Base-by-base conservation (phyloP, 768 basidiomycete genomes). In the Trametes villosa region DNA sequence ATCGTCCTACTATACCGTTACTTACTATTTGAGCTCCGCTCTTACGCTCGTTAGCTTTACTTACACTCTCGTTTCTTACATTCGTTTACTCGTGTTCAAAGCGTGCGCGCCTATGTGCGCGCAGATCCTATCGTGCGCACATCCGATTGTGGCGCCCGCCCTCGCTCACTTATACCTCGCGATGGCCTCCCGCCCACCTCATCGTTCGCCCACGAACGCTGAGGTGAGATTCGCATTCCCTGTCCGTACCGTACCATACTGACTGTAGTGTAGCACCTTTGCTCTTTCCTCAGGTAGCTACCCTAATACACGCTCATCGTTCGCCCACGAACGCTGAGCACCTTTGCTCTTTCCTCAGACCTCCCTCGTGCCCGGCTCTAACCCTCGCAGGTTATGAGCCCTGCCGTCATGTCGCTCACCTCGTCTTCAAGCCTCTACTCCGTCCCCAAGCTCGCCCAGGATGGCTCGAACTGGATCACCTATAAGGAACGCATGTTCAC, bases 341-440 rank as follows among this genome's bases (percentile, higher is more conserved):
- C 24, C 24, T 12, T 9, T 29, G 24, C 45, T 26, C 11, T 26
- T 22, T 47, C n/a, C 24, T 47, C 9, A 27, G 24, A 12, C 27
- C 45, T n/a, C n/a, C n/a, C n/a, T n/a, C n/a, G n/a, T n/a, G n/a
- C n/a, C n/a, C n/a, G n/a, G n/a, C n/a, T n/a, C 11, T 27, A 26
- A 27, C 45, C 26, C 33, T 24, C 50, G 24, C 50, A 51, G 48
- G 48, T 50, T 50, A 50, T 50, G 48, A 50, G 48, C 48, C 48
- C 48, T 50, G 48, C 33, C 22, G 9, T 18, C 13, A 50, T 50
- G 48, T 50, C 48, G 31, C 48, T 50, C 48, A 34, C 30, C 31
- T n/a, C 33, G 31, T 20, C 48, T 20, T 50, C 48, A 20, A 50
- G 20, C 48, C 48, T 50, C 48, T 50, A 17, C 48, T 17, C 12